A percentile compares a stretch with the other conserved stretches of the same genome.
Evolutionary conservation across 257 asterid species (phyloP).

Genomic region (Penstemon eatonii): DNA sequence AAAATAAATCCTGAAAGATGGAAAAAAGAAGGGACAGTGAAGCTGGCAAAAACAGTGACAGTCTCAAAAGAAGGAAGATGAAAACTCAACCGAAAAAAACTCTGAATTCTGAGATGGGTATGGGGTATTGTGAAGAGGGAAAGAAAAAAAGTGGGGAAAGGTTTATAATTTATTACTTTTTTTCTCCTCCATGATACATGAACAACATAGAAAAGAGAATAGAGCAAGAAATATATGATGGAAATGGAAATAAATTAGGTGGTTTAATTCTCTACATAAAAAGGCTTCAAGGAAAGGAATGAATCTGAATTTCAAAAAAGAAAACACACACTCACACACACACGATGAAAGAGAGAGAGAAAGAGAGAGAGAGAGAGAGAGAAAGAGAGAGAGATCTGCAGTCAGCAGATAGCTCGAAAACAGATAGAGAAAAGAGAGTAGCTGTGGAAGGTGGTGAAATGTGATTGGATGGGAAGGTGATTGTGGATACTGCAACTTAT

Average conservation of each 20-base stretch:
- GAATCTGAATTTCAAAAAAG: not conserved
- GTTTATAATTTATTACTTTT: constrained; percentile 46
- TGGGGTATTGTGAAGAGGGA: constrained; percentile 31
- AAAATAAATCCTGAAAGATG: constrained; percentile 31
- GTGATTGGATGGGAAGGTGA: constrained; percentile 79
- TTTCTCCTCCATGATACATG: constrained; percentile 36
- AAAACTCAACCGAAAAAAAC: constrained; percentile 36
- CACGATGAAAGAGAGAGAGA: constrained; percentile 20
- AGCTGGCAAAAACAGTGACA: constrained; percentile 25
- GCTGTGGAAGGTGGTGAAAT: constrained; percentile 48
- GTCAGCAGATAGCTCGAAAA: no score
- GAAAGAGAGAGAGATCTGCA: constrained; percentile 22
- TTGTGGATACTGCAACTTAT: constrained; percentile 60
- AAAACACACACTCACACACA: no score
- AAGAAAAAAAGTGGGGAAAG: constrained; percentile 38
- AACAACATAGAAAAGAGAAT: constrained; percentile 27
- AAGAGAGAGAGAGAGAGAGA: constrained; percentile 28
- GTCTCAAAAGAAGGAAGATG: constrained; percentile 47
- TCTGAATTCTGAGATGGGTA: constrained; percentile 34
- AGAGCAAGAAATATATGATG: constrained; percentile 40
- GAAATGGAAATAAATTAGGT: constrained; percentile 34
- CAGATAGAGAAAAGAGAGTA: constrained; percentile 18
- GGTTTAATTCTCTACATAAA: constrained; percentile 21
- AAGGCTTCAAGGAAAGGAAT: constrained; percentile 51
- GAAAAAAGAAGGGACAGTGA: constrained; percentile 28